Evolutionary conservation across 208 protist genomes (phyloP).

Genomic region (Trypanosoma rangeli): DNA sequence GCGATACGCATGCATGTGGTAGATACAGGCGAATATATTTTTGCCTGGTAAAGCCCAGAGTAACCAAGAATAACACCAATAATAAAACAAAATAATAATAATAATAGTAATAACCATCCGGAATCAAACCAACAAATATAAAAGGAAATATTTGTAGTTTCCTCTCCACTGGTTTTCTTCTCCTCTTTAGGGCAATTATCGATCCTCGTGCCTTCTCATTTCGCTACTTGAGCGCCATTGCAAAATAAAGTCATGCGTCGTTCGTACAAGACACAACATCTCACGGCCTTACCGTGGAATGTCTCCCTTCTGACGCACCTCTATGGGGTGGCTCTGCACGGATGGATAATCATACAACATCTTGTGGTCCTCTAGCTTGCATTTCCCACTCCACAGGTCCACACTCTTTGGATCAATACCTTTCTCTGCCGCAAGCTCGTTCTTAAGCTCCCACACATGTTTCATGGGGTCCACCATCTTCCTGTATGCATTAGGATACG

Average conservation of each 20-base stretch:
- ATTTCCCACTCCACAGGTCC: conserved; percentile 88
- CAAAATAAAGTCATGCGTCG: not conserved
- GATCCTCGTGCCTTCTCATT: no score
- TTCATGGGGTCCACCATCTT: conserved; percentile 93
- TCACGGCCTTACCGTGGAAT: conserved; percentile 53
- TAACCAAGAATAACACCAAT: not conserved
- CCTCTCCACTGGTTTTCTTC: no score
- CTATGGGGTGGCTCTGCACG: conserved; percentile 88
- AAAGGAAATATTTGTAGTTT: no score
- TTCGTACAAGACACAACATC: not conserved
- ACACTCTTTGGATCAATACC: conserved; percentile 76
- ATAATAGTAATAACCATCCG: no score
- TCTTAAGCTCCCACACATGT: conserved; percentile 86
- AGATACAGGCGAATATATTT: not conserved
- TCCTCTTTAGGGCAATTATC: no score
- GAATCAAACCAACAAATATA: no score
- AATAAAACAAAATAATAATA: no score
- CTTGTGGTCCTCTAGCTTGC: conserved; percentile 85
- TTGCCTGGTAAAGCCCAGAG: not conserved
- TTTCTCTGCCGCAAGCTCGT: conserved; percentile 81
- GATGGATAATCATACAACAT: conserved; percentile 90
- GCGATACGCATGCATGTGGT: not conserved
- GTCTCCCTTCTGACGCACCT: conserved; percentile 91
- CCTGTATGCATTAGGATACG: conserved; percentile 86
- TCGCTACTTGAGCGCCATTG: no score